phyloP scores from a whole-genome alignment of 345 rosid genomes.

The Angophora floribunda region DNA sequence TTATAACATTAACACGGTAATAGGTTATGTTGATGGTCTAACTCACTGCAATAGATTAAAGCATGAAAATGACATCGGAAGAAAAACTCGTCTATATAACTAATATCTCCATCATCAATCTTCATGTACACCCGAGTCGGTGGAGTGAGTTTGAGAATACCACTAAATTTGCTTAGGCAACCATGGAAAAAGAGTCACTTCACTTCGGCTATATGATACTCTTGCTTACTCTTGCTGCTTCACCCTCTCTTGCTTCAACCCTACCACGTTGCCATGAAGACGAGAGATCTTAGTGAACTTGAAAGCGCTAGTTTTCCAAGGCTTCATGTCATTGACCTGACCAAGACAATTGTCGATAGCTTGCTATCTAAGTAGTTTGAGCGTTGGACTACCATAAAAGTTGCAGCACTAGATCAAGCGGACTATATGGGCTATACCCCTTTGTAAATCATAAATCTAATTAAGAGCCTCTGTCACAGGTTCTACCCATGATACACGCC shows the following conservation, averaged over 20 bases:
- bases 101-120: neutral
- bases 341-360: too few relatives aligned
- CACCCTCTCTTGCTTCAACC: neutral
- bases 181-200: neutral
- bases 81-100: neutral
- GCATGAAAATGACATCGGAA: neutral
- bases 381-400: too few relatives aligned
- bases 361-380: too few relatives aligned
- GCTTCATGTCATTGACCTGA: too few relatives aligned
- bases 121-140: neutral
- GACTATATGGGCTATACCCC: too few relatives aligned
- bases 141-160: neutral
- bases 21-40: neutral
- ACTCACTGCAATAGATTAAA: neutral
- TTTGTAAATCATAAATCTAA: too few relatives aligned
- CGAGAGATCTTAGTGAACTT: neutral
- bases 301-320: too few relatives aligned
- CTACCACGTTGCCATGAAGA: neutral
- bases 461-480: too few relatives aligned
- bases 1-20: neutral
- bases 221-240: neutral
- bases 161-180: neutral
- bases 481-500: too few relatives aligned
- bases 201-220: neutral
- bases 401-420: too few relatives aligned